These are phyloP conservation scores for Mesembryanthemum crystallinum DNA, from an alignment of 148 eudicot species.

Conservation along the genomic window DNA sequence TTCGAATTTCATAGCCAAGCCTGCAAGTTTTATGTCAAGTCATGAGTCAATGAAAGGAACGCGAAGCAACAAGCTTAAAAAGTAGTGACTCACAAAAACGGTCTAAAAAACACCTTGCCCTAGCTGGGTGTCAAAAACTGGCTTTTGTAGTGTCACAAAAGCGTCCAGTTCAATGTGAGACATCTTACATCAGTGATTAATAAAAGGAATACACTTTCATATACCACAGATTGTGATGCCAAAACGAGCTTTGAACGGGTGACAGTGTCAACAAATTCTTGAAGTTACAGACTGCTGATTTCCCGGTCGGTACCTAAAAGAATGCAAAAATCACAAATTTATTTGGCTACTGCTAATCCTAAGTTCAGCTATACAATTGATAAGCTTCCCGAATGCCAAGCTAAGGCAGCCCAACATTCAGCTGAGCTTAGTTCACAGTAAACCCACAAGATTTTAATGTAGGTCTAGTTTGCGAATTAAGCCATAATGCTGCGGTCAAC, in stretches of 20 bases:
- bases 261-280: background rate
- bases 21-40: background rate
- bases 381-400: too few species aligned
- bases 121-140: background rate
- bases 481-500: background rate
- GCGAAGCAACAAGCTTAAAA: constrained; percentile 6
- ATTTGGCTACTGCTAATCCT: too few species aligned
- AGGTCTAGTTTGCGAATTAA: background rate
- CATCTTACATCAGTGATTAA: background rate
- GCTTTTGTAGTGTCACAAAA: background rate
- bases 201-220: background rate
- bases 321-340: too few species aligned
- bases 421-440: background rate
- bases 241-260: background rate
- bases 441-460: background rate
- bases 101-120: background rate
- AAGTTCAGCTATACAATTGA: too few species aligned
- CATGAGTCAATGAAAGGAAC: constrained; percentile 6
- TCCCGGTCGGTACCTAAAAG: too few species aligned
- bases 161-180: background rate
- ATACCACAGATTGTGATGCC: background rate
- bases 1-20: too few species aligned
- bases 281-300: too few species aligned
- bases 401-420: background rate
- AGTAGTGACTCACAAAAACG: background rate